A percentile compares a stretch with the other conserved stretches of the same genome.
These are phyloP conservation scores for Aureoboletus auriporus DNA, from an alignment of 768 basidiomycete species.

Conservation along the genomic window DNA sequence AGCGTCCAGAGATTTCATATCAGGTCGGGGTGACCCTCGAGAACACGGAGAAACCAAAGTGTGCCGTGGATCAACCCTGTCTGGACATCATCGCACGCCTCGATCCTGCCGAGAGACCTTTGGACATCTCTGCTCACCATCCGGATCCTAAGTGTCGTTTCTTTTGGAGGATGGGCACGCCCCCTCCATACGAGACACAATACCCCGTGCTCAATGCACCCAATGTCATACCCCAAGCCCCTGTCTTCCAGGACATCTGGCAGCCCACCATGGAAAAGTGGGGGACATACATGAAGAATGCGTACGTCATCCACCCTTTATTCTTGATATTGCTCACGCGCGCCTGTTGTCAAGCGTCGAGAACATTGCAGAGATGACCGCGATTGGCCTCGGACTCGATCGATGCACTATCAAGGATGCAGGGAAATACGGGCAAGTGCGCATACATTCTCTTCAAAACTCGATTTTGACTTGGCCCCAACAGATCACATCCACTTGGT, in stretches of 20 bases:
- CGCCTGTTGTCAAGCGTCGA: conserved; percentile 54
- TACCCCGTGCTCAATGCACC: conserved; percentile 76
- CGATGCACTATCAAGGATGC: conserved; percentile 70
- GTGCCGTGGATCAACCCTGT: conserved; percentile 81
- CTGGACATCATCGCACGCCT: conserved; percentile 72
- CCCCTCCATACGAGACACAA: conserved; percentile 71
- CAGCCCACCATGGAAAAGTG: conserved; percentile 73
- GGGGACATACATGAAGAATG: conserved; percentile 84
- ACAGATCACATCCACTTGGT: conserved; percentile 81
- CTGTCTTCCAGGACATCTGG: conserved; percentile 60
- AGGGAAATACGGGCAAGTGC: conserved; percentile 74
- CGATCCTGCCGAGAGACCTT: conserved; percentile 73
- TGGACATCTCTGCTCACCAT: conserved; percentile 75
- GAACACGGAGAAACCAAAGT: conserved; percentile 90
- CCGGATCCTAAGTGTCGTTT: conserved; percentile 96
- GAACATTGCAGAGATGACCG: conserved; percentile 83
- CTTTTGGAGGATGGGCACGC: conserved; percentile 80
- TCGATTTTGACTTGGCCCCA: not conserved
- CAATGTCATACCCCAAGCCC: conserved; percentile 75
- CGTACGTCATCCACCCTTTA: conserved; percentile 46
- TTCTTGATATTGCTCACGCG: conserved; percentile 4
- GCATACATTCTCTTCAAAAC: not conserved
- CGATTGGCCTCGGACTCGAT: conserved; percentile 76
- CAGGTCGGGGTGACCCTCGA: conserved; percentile 96
- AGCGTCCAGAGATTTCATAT: conserved; percentile 82